These are phyloP conservation scores for Chamaecyparis obtusa DNA, from an alignment of 75 land plant genomes.

Conservation along the genomic window DNA sequence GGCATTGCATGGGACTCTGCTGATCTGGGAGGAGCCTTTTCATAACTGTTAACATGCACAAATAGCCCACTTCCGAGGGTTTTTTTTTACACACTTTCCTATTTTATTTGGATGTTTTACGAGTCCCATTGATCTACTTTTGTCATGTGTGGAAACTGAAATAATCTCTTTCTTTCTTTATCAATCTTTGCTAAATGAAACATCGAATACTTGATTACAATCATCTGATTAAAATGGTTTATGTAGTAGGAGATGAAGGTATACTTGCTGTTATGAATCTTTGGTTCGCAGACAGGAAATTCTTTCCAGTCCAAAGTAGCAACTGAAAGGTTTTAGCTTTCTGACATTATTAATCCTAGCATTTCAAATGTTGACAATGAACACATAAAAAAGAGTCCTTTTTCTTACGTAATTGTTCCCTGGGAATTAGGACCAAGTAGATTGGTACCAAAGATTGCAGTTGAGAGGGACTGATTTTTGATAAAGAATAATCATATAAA, in stretches of 20 bases:
- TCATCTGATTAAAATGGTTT: background rate
- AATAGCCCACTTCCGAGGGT: no score
- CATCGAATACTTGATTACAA: background rate
- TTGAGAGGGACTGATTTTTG: background rate
- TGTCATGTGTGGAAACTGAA: background rate
- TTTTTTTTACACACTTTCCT: background rate
- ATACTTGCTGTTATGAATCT: background rate
- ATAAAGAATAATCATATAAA: no score
- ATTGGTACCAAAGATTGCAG: background rate
- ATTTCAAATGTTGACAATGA: background rate
- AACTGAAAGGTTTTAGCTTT: no score
- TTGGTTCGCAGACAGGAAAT: background rate
- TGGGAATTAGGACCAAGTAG: background rate
- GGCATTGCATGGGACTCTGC: background rate
- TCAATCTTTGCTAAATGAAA: background rate
- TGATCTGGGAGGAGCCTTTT: no score
- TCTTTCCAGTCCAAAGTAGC: background rate
- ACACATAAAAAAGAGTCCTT: background rate
- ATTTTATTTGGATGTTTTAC: background rate
- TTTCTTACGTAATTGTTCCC: background rate
- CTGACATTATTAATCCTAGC: background rate
- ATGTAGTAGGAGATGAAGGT: background rate
- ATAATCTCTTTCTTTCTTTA: background rate
- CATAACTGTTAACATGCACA: no score
- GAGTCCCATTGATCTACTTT: background rate